These are phyloP conservation scores for Tuber borchii DNA, from an alignment of 495 filamentous ascomycete genomes.

Conservation along the genomic window DNA sequence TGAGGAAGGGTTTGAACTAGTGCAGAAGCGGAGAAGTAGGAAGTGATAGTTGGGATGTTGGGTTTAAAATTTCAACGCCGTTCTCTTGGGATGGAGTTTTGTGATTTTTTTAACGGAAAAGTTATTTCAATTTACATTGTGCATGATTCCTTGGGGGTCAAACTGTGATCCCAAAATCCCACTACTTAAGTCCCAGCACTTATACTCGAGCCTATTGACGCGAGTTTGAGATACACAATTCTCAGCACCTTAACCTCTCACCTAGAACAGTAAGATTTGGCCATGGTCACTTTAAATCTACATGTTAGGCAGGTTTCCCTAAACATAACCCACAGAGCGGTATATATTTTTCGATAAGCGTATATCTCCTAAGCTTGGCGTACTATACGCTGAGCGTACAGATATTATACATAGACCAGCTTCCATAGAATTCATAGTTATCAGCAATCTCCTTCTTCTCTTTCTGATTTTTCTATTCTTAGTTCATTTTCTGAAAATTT, in stretches of 20 bases:
- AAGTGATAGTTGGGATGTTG: constrained; percentile 63
- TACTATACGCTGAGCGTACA: neutral
- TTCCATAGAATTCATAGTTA: no score
- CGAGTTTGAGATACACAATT: neutral
- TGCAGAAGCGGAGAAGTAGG: constrained; percentile 30
- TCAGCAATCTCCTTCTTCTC: no score
- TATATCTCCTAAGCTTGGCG: neutral
- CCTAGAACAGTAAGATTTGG: neutral
- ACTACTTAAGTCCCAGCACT: neutral
- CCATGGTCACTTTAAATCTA: neutral
- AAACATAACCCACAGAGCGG: neutral
- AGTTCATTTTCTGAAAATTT: no score
- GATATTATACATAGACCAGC: neutral
- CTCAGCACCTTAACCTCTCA: neutral
- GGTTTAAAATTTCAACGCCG: neutral
- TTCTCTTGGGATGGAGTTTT: neutral
- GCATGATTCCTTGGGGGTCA: neutral
- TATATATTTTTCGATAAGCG: neutral
- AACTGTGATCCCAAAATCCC: neutral
- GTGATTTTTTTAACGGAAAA: neutral
- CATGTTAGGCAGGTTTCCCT: neutral
- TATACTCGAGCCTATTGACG: neutral
- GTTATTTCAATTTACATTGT: neutral
- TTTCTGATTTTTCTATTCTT: no score
- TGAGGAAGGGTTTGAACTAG: constrained; percentile 70